These are phyloP conservation scores for Panicum miliaceum DNA, from an alignment of 176 grass and related monocot species.

Conservation along the genomic window DNA sequence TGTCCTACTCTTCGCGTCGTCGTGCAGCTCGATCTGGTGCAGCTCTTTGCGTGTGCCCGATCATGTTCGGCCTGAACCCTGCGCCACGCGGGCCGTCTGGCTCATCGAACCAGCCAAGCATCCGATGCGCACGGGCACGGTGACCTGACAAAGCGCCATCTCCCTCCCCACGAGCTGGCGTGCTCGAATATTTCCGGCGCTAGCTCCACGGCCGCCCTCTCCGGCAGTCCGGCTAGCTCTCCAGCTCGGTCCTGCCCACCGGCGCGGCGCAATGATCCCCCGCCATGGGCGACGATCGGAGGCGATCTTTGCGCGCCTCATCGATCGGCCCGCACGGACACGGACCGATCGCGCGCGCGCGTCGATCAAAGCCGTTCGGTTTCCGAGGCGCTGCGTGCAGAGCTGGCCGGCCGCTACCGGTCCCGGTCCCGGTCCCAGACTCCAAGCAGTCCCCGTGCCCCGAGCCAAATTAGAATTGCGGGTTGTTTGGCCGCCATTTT, in stretches of 20 bases:
- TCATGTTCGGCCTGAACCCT: not conserved
- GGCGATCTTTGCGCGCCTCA: constrained; percentile 1
- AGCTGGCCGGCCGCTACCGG: not conserved
- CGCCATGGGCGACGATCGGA: not conserved
- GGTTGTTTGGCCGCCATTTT: not conserved
- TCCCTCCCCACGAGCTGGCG: not conserved
- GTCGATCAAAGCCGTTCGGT: not conserved
- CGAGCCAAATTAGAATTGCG: not conserved
- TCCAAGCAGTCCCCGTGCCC: not conserved
- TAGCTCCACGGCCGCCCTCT: not conserved
- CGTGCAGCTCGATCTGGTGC: not conserved
- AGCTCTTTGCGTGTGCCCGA: not conserved
- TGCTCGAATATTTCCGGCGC: no score
- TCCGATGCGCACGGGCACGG: not conserved
- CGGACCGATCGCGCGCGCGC: not conserved
- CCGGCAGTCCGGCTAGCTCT: not conserved
- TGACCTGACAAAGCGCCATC: not conserved
- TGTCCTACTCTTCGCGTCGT: not conserved
- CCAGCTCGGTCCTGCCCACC: not conserved
- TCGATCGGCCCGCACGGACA: not conserved
- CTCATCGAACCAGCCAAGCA: not conserved
- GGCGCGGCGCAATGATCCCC: constrained; percentile 3
- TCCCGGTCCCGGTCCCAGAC: not conserved
- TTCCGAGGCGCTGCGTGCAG: not conserved
- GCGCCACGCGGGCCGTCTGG: not conserved